phyloP scores from a whole-genome alignment of 2,329 filamentous ascomycete genomes.

The Neopestalotiopsis sp. region DNA sequence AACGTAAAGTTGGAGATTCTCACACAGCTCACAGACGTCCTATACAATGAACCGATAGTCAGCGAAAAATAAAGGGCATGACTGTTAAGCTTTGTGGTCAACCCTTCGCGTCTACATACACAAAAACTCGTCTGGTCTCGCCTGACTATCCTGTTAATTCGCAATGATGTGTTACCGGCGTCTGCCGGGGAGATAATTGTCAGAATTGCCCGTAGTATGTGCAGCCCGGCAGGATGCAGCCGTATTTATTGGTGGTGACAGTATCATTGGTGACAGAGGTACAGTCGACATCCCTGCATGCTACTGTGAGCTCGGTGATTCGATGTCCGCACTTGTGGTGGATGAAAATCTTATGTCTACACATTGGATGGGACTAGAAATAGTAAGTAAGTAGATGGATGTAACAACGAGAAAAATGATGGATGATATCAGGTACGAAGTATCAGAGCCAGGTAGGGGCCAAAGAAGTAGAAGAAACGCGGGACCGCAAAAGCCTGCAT shows the following conservation, averaged over 20 bases:
- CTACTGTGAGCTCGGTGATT: slow-evolving; percentile 14
- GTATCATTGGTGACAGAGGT: slow-evolving; percentile 4
- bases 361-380: background rate
- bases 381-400: background rate
- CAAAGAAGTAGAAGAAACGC: too few relatives aligned
- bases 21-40: too few relatives aligned
- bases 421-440: background rate
- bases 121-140: too few relatives aligned
- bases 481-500: background rate
- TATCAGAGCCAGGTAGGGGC: background rate
- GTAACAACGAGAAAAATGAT: background rate
- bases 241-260: slow-evolving; percentile 17
- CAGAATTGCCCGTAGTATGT: slow-evolving; percentile 16
- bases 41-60: too few relatives aligned
- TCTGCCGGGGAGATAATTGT: background rate
- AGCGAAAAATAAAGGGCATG: too few relatives aligned
- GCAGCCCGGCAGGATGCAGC: slow-evolving; percentile 16
- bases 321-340: slow-evolving; percentile 15
- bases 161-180: background rate
- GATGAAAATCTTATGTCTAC: slow-evolving; percentile 14
- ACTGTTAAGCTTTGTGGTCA: too few relatives aligned
- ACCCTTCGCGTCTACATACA: too few relatives aligned
- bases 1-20: too few relatives aligned
- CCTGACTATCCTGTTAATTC: background rate
- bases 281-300: slow-evolving; percentile 9